Conservation (phyloP, 75 land plant species). For the Cunninghamia lanceolata region DNA sequence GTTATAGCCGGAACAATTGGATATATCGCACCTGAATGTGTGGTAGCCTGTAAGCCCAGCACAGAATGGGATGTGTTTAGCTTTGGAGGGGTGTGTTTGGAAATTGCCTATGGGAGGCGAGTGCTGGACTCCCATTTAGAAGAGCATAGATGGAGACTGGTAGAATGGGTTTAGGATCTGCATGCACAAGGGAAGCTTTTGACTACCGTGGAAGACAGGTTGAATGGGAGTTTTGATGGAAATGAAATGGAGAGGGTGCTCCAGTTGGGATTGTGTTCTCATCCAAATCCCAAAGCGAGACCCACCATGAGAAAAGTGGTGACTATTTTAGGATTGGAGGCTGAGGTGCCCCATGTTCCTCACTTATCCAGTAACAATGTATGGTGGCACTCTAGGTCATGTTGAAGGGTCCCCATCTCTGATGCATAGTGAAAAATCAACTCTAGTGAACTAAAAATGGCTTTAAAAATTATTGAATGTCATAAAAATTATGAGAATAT, state of each 20-base stretch:
- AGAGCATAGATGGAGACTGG: constrained; percentile 35
- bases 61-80: too few species aligned
- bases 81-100: too few species aligned
- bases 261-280: constrained; percentile 40
- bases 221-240: constrained; percentile 14
- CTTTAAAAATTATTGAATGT: too few species aligned
- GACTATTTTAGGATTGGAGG: constrained; percentile 24
- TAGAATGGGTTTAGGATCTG: constrained; percentile 63
- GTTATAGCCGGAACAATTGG: constrained; percentile 13
- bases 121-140: constrained; percentile 26
- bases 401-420: constrained; percentile 35
- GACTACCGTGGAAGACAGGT: constrained; percentile 41
- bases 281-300: constrained; percentile 28
- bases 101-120: constrained; percentile 41
- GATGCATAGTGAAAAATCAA: too few species aligned
- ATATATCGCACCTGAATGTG: constrained; percentile 12
- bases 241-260: constrained; percentile 35
- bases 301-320: constrained; percentile 31
- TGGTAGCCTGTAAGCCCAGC: too few species aligned
- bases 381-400: not conserved
- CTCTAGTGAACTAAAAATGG: too few species aligned
- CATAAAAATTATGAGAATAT: too few species aligned
- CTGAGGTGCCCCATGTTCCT: constrained; percentile 25
- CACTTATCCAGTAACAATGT: not conserved
- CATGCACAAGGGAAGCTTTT: constrained; percentile 23